phyloP scores from a whole-genome alignment of 345 rosid species.

The Crucihimalaya himalaica region DNA sequence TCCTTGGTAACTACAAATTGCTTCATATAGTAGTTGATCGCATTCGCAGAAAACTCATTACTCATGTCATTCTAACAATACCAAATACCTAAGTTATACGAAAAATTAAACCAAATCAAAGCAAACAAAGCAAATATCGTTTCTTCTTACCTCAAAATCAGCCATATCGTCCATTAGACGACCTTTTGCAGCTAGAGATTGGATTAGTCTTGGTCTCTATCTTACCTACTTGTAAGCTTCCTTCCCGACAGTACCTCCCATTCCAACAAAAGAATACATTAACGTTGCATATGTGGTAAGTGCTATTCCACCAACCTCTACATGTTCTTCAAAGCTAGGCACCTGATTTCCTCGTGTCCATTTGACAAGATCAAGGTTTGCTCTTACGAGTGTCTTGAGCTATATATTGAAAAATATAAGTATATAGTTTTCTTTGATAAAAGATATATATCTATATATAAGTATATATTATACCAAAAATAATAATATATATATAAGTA shows the following conservation, averaged over 20 bases:
- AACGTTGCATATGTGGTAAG: background rate
- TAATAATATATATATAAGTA: no score
- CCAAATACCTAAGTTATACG: background rate
- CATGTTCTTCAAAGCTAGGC: slow-evolving; percentile 9
- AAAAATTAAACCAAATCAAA: background rate
- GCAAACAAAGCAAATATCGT: background rate
- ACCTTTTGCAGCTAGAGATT: background rate
- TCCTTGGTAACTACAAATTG: slow-evolving; percentile 9
- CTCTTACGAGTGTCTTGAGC: slow-evolving; percentile 12
- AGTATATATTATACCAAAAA: no score
- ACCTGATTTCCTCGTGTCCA: background rate
- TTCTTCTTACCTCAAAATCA: background rate
- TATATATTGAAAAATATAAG: background rate
- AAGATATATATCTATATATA: background rate
- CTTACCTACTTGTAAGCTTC: slow-evolving; percentile 26
- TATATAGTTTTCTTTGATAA: background rate
- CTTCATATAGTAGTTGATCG: slow-evolving; percentile 28
- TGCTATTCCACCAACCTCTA: slow-evolving; percentile 16
- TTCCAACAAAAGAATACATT: slow-evolving; percentile 16
- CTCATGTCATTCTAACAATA: slow-evolving; percentile 37
- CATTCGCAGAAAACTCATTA: slow-evolving; percentile 17
- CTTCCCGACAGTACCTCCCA: slow-evolving; percentile 13
- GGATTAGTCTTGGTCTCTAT: slow-evolving; percentile 12
- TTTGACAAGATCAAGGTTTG: slow-evolving; percentile 4
- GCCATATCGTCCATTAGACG: slow-evolving; percentile 26